A percentile compares a stretch with the other conserved stretches of the same genome.
Conservation (phyloP, 495 filamentous ascomycete genomes). For the Niebla homalea region DNA sequence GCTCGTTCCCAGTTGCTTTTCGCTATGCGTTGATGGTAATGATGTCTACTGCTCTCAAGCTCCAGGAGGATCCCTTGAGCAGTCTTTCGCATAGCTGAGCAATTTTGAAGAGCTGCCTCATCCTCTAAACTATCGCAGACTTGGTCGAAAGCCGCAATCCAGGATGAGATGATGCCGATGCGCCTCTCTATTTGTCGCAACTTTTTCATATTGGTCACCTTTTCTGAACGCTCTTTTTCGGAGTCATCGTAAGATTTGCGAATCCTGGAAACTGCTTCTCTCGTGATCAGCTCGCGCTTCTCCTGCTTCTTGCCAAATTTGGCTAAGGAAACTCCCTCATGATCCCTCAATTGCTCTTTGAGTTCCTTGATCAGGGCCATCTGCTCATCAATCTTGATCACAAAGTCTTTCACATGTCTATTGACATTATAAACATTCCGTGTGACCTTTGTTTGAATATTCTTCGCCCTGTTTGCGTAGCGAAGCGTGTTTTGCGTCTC, state of each 20-base stretch:
- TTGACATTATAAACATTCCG: constrained; percentile 99
- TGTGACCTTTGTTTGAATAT: constrained; percentile 98
- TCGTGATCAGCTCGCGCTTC: constrained; percentile 65
- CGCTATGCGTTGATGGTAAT: constrained; percentile 69
- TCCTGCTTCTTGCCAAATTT: constrained; percentile 83
- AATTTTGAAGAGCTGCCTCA: constrained; percentile 49
- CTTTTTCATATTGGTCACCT: constrained; percentile 66
- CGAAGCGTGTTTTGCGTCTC: constrained; percentile 97
- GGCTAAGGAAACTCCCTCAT: constrained; percentile 69
- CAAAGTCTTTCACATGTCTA: constrained; percentile 93
- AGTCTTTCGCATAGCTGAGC: constrained; percentile 69
- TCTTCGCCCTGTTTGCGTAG: constrained; percentile 96
- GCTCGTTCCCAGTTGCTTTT: constrained; percentile 75
- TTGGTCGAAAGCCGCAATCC: constrained; percentile 84
- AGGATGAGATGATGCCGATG: constrained; percentile 70
- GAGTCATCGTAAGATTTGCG: constrained; percentile 76
- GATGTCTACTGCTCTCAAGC: constrained; percentile 75
- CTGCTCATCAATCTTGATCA: constrained; percentile 96
- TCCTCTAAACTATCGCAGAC: constrained; percentile 59
- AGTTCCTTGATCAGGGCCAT: constrained; percentile 87
- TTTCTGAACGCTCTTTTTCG: constrained; percentile 63
- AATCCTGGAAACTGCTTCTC: constrained; percentile 70
- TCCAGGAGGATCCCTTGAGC: constrained; percentile 80
- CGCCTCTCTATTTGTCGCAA: constrained; percentile 71
- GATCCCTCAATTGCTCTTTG: constrained; percentile 79